These are phyloP conservation scores for Coniochaeta hoffmannii DNA, from an alignment of 2,329 filamentous ascomycete species.

Conservation along the genomic window DNA sequence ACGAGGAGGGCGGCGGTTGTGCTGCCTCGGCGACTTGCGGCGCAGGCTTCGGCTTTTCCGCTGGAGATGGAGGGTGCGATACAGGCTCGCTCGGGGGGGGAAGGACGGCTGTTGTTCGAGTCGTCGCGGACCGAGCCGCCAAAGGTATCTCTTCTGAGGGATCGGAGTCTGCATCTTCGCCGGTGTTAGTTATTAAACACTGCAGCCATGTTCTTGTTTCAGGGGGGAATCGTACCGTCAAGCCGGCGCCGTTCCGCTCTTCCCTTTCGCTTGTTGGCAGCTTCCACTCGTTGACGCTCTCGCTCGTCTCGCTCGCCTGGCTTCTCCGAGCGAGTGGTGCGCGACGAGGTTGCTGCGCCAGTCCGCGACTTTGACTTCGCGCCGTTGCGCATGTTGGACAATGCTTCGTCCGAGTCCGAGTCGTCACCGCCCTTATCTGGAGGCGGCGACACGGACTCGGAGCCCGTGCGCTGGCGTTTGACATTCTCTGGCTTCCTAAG, in stretches of 20 bases:
- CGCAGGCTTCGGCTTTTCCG: slow-evolving; percentile 6
- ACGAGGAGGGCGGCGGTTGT: slow-evolving; percentile 36
- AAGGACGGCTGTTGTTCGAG: slow-evolving; percentile 10
- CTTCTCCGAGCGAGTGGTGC: slow-evolving; percentile 50
- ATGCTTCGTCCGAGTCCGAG: slow-evolving; percentile 72
- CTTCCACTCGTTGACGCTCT: slow-evolving; percentile 66
- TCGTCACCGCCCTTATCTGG: slow-evolving; percentile 50
- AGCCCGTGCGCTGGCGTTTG: slow-evolving; percentile 80
- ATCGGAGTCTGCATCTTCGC: slow-evolving; percentile 54
- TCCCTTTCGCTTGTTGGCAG: slow-evolving; percentile 72
- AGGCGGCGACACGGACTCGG: slow-evolving; percentile 59
- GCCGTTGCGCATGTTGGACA: slow-evolving; percentile 37
- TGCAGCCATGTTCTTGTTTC: slow-evolving; percentile 10
- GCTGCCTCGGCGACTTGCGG: slow-evolving; percentile 8
- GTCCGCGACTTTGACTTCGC: slow-evolving; percentile 52
- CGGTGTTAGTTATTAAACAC: slow-evolving; percentile 1
- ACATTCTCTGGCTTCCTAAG: slow-evolving; percentile 59
- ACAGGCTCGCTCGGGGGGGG: slow-evolving; percentile 17
- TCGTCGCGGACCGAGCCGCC: slow-evolving; percentile 31
- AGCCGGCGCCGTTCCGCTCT: slow-evolving; percentile 72
- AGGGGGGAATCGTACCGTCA: slow-evolving; percentile 61
- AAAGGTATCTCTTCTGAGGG: slow-evolving; percentile 59
- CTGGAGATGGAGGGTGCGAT: slow-evolving; percentile 6
- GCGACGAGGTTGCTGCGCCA: slow-evolving; percentile 33
- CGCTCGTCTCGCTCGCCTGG: slow-evolving; percentile 61